Evolutionary conservation across 306 rosid species (phyloP).

Genomic region (Cicer arietinum): DNA sequence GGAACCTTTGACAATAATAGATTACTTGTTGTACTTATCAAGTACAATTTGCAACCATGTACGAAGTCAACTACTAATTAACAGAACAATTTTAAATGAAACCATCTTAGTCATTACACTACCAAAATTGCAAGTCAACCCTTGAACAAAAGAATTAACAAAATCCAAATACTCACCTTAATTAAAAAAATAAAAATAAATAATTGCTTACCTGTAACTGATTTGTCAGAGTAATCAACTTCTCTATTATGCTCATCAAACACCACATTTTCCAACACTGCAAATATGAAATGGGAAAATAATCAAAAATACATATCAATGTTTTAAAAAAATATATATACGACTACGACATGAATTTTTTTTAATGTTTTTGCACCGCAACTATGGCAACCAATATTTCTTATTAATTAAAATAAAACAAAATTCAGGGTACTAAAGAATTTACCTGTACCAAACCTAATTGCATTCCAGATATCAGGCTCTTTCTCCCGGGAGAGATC

Average conservation of each 20-base stretch:
- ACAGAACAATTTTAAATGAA: slow-evolving; percentile 40
- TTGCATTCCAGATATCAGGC: slow-evolving; percentile 92
- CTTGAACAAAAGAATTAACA: slow-evolving; percentile 4
- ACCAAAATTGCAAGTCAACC: slow-evolving; percentile 31
- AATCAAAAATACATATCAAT: background rate
- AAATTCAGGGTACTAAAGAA: too few species aligned
- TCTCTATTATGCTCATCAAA: slow-evolving; percentile 82
- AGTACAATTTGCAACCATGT: slow-evolving; percentile 14
- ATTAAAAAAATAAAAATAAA: background rate
- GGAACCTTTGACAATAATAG: slow-evolving; percentile 15
- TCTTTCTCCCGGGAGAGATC: slow-evolving; percentile 84
- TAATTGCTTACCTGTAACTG: slow-evolving; percentile 70
- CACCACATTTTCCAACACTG: slow-evolving; percentile 92
- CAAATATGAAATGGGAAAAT: background rate
- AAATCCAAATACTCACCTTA: background rate
- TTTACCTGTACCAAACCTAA: slow-evolving; percentile 84
- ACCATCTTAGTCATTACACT: slow-evolving; percentile 30
- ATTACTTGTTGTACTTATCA: slow-evolving; percentile 24
- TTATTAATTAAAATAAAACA: too few species aligned
- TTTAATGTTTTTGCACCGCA: too few species aligned
- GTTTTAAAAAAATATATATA: background rate
- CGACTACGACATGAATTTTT: too few species aligned
- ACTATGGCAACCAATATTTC: too few species aligned
- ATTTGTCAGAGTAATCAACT: slow-evolving; percentile 82
- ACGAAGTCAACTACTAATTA: slow-evolving; percentile 33